Conservation (phyloP, 805 yeast genomes). For the Hanseniaspora taiwanica region DNA sequence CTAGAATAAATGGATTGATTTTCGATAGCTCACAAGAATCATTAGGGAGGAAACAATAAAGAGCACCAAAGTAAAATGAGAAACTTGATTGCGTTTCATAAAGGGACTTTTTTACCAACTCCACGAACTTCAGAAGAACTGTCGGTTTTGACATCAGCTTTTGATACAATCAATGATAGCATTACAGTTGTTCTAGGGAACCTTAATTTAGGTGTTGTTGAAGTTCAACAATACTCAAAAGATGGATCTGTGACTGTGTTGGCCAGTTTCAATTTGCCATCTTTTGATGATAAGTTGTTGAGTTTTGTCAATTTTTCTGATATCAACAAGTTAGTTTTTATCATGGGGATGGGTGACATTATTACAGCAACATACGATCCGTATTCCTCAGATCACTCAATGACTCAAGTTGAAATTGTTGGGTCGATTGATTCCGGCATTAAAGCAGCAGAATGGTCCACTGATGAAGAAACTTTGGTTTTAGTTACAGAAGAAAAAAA, state of each 20-base stretch:
- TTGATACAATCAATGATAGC: slow-evolving; percentile 41
- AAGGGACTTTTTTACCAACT: slow-evolving; percentile 18
- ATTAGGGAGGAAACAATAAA: background rate
- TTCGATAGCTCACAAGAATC: background rate
- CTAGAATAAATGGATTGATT: no score
- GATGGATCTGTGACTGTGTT: slow-evolving; percentile 44
- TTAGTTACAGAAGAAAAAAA: slow-evolving; percentile 50
- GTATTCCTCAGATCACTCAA: slow-evolving; percentile 30
- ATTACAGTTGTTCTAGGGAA: slow-evolving; percentile 52
- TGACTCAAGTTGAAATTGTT: slow-evolving; percentile 53
- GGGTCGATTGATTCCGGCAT: slow-evolving; percentile 76
- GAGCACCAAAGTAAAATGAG: slow-evolving; percentile 16
- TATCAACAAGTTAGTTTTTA: slow-evolving; percentile 47
- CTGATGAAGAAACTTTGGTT: slow-evolving; percentile 77
- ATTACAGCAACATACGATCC: slow-evolving; percentile 49
- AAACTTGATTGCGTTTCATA: slow-evolving; percentile 21
- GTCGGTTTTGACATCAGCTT: background rate
- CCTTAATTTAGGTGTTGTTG: slow-evolving; percentile 41
- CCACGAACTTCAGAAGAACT: slow-evolving; percentile 8
- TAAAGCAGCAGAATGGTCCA: slow-evolving; percentile 69
- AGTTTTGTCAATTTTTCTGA: slow-evolving; percentile 63
- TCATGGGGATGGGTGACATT: slow-evolving; percentile 67
- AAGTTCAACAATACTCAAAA: slow-evolving; percentile 65
- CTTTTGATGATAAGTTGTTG: slow-evolving; percentile 30
- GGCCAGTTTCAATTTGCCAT: slow-evolving; percentile 44